Percentiles rank a stretch among this genome's conserved stretches.
phyloP scores from a whole-genome alignment of 2,329 filamentous ascomycete species.

The Emericellopsis atlantica region DNA sequence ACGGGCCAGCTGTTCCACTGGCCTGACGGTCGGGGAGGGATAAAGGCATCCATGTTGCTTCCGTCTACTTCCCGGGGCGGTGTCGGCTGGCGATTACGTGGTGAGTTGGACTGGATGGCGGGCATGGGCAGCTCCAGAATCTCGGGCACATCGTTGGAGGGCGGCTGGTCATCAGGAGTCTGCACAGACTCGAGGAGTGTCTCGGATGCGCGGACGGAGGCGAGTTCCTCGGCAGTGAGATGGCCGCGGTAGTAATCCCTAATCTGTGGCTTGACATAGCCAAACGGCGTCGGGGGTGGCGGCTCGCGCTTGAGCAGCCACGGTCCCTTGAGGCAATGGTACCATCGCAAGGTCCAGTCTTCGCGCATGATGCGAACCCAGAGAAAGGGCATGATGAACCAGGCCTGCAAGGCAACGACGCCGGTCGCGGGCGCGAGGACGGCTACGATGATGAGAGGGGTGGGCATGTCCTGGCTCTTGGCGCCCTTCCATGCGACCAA shows the following conservation, averaged over 20 bases:
- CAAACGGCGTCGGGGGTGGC: constrained; percentile 19
- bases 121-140: neutral
- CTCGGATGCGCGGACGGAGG: constrained; percentile 19
- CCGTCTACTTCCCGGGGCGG: neutral
- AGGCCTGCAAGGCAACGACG: constrained; percentile 24
- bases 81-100: neutral
- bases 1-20: constrained; percentile 27
- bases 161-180: constrained; percentile 2
- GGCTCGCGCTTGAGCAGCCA: constrained; percentile 25
- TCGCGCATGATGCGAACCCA: constrained; percentile 34
- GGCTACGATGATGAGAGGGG: constrained; percentile 13
- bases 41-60: constrained; percentile 1
- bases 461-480: constrained; percentile 8
- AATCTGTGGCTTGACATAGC: constrained; percentile 27
- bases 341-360: constrained; percentile 37
- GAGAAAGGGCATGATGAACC: constrained; percentile 40
- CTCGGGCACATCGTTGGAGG: constrained; percentile 5
- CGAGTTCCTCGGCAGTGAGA: constrained; percentile 30
- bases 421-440: constrained; percentile 30
- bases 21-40: constrained; percentile 20
- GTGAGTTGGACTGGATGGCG: neutral
- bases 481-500: constrained; percentile 36
- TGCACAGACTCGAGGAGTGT: constrained; percentile 2
- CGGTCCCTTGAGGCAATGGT: constrained; percentile 32
- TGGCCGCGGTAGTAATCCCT: constrained; percentile 37